Evolutionary conservation across 202 grass and related monocot genomes (phyloP), one percentile per base, ranked within the genome.

Genomic region (Carex arenaria): DNA sequence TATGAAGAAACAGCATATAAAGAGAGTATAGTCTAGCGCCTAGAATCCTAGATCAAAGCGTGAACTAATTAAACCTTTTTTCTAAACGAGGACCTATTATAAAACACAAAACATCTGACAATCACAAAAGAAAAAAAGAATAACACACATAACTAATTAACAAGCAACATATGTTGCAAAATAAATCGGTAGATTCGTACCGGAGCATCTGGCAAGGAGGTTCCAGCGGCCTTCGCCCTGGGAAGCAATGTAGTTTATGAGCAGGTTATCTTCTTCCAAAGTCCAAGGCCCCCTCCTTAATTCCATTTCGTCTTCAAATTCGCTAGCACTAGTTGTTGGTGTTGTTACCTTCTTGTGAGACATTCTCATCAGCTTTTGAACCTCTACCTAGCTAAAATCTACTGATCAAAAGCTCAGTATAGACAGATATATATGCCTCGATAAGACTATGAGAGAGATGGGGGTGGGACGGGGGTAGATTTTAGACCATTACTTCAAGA

Each of bases 211-310:
- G 38, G 95, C 95, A 28, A 98, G 95, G 87, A 95, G 89, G 83
- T 98, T 98, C 95, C 95, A 98, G 51, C 95, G 93, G 14, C 95
- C 95, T 57, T 98, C 93, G 76, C 95, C 95, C 73, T 95, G 93
- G 72, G 84, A 90, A 81, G 95, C 86, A 95, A 98, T 95, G 95
- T 95, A 98, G 95, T 89, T 94, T 86, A 90, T 90, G 77, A 98
- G 95, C 62, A 95, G 91, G 56, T 85, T 92, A 84, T 98, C 95
- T 80, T 98, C 95, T 75, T 98, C 93, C 1, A 98, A 85, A 19
- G 91, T 95, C 95, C 95, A 98, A 76, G 95, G 95, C 5, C 95
- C 95, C 85, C 93, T 86, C 80, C 93, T 89, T 19, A 98, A 89
- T 80, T 89, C 93, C 83, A 87, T 81, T 82, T 87, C 88, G 64